Conservation (phyloP, 495 filamentous ascomycete genomes). For the Eremomyces bilateralis region DNA sequence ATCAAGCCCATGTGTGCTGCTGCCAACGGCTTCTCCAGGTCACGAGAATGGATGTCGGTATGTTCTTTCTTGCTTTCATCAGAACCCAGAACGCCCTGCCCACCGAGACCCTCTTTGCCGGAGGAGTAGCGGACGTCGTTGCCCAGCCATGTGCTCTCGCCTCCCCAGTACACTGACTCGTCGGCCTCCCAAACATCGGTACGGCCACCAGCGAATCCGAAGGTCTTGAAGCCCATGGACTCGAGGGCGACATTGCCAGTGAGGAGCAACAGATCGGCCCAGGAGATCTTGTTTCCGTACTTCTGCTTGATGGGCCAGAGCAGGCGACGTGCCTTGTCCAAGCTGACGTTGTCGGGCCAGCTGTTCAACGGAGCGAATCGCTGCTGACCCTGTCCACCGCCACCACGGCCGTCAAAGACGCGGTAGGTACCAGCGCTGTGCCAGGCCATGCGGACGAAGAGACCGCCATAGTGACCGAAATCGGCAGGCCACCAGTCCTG, state of each 20-base stretch:
- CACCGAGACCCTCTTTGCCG: conserved; percentile 24
- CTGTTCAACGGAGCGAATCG: conserved; percentile 58
- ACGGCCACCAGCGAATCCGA: conserved; percentile 50
- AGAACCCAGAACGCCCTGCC: conserved; percentile 23
- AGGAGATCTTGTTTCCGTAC: conserved; percentile 61
- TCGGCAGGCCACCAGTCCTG: conserved; percentile 61
- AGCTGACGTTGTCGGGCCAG: conserved; percentile 56
- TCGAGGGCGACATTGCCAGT: conserved; percentile 55
- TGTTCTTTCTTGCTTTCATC: conserved; percentile 26
- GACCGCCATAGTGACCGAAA: conserved; percentile 55
- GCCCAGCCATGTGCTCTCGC: conserved; percentile 46
- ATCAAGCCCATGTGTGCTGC: conserved; percentile 53
- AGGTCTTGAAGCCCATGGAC: conserved; percentile 51
- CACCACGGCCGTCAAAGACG: conserved; percentile 47
- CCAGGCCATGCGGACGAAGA: conserved; percentile 61
- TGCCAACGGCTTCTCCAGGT: conserved; percentile 39
- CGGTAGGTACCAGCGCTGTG: conserved; percentile 57
- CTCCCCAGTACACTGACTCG: conserved; percentile 53
- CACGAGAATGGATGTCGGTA: conserved; percentile 32
- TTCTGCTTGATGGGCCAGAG: conserved; percentile 66
- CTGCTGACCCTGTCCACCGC: conserved; percentile 48
- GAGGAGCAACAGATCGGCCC: conserved; percentile 47
- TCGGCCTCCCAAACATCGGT: conserved; percentile 49
- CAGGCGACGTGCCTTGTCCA: conserved; percentile 58
- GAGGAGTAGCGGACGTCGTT: conserved; percentile 41